Base-by-base conservation (phyloP, 2,329 filamentous ascomycete species). In the Bipolaris oryzae region DNA sequence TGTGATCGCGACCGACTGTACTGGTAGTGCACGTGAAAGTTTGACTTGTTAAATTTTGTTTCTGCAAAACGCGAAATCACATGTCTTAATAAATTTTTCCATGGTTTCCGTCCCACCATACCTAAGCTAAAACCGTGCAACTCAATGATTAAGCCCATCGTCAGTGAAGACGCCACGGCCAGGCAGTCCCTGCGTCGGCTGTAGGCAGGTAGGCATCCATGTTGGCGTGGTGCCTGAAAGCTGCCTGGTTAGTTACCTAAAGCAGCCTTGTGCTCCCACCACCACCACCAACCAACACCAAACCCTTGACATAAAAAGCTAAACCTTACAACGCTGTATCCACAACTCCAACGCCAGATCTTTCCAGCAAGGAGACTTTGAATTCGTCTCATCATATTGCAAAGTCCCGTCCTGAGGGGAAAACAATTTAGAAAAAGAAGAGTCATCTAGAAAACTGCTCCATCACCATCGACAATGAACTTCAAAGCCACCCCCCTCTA, bases 401-500 rank as follows among this genome's bases (percentile, higher is more conserved):
- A 18, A 16, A 11, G 13, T 31, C 28, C 28, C 10, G 10, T 4
- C 10, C 10, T 31, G 3, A 3, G 2, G 25, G 9, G 6, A 25
- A 31, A 31, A 28, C 9, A 31, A 31, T 10, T 5, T 4, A 31
- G 28, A 31, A 31, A 15, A 25, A 39, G 21, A 43, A 20, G n/a
- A 20, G 0, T 10, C 44, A 11, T 15, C 9, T 37, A 25, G 4
- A 10, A 10, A 38, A 5, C 1, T 15, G 7, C 15, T 3, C 13
- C 39, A 21, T n/a, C 11, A 13, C 20, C 20, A 18, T 5, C 38
- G 57, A 18, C 20, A 11, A 77, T 85, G 63, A 74, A 77, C 25
- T 91, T 84, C 76, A 79, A 79, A 59, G 80, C 72, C 66, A 87
- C 83, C 45, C 79, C 84, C 52, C 85, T 93, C 44, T 93, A 87